Base-by-base conservation (phyloP, 495 filamentous ascomycete genomes). In the Penicillium egyptiacum region DNA sequence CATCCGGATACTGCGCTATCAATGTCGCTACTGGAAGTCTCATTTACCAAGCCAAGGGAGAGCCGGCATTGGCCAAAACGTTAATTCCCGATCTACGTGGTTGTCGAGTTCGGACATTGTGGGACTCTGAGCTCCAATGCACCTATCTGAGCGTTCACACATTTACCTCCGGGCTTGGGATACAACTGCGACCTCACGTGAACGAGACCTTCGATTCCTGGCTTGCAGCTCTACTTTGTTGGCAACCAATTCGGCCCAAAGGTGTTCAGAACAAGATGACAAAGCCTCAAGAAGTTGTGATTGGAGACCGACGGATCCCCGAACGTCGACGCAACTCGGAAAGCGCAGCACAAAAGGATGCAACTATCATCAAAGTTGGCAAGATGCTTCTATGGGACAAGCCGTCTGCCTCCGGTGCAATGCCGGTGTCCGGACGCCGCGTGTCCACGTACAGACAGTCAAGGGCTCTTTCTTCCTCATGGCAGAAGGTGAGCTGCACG, bases 311-410 rank as follows among this genome's bases (percentile, higher is more conserved):
- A 47, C 76, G 77, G 60, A 64, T 82, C 49, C 71, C 73, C 33
- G 80, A 84, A 46, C 73, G 79, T 55, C 72, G 85, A 45, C 77
- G 86, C 50, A 85, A 85, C 68, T 88, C 85, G 11, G 83, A 86
- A 50, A 82, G 78, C 53, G 79, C 77, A 39, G 62, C 75, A n/a
- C 77, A 82, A 14, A 92, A 88, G 64, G 89, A 92, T 54, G 83
- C 86, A 12, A 85, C 91, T 35, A 96, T 98, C 57, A 99, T 98
- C 74, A 99, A 99, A 69, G 90, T 97, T 50, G 95, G 92, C 40
- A 96, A 92, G 67, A 88, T 98, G 77, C 83, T 92, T 60, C 82
- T 92, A 31, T 98, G 92, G 92, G 88, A 96, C 67, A 75, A 76
- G 40, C 73, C 79, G 10, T 74, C 69, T 46, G 69, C 74, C 20